Conservation (phyloP, 306 rosid species). For the Mucuna pruriens region DNA sequence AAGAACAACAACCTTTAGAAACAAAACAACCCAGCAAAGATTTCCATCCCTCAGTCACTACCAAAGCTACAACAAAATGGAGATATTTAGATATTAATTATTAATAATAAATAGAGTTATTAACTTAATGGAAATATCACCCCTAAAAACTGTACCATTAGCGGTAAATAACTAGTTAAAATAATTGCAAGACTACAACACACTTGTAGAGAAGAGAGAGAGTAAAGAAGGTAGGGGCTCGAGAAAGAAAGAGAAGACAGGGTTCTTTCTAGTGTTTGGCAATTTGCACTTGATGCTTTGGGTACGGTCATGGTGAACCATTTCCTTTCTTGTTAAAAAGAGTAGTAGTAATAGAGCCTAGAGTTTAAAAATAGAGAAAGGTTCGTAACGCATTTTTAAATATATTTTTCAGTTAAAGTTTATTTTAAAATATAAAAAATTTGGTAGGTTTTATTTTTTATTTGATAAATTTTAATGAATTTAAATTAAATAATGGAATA, state of each 20-base stretch:
- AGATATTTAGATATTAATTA: neutral
- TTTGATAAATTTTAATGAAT: too few relatives aligned
- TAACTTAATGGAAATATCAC: constrained; percentile 3
- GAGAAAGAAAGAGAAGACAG: constrained; percentile 75
- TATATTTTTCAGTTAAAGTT: too few relatives aligned
- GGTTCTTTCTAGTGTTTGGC: constrained; percentile 48
- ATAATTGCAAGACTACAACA: neutral
- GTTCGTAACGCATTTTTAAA: too few relatives aligned
- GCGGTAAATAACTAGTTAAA: constrained; percentile 1
- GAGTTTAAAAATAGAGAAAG: constrained; percentile 32
- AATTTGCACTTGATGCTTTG: constrained; percentile 43
- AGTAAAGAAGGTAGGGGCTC: constrained; percentile 88
- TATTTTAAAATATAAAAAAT: too few relatives aligned
- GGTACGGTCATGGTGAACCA: constrained; percentile 40
- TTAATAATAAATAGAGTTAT: neutral
- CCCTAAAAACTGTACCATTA: constrained; percentile 29
- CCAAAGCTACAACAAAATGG: constrained; percentile 15
- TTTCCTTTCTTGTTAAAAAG: constrained; percentile 21
- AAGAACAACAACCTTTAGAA: constrained; percentile 23
- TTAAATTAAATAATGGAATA: too few relatives aligned
- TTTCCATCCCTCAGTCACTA: constrained; percentile 15
- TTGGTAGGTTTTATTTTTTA: too few relatives aligned
- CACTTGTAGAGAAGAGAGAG: constrained; percentile 37
- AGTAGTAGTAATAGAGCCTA: neutral
- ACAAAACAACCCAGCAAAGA: constrained; percentile 42